Evolutionary conservation across 305 asterid species (phyloP).

Genomic region (Fraxinus paxiana): DNA sequence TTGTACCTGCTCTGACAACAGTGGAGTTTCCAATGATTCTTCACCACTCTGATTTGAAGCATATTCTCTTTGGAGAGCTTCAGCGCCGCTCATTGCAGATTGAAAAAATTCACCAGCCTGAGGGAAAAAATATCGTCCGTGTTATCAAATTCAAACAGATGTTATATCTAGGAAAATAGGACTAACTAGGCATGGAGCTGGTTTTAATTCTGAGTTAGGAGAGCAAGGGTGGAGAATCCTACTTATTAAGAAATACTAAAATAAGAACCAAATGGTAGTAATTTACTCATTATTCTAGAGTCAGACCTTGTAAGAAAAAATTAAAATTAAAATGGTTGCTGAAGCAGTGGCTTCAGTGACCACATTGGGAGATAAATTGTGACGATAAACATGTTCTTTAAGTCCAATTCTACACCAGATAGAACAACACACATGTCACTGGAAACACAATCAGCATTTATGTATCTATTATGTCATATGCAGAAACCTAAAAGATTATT

Average conservation of each 20-base stretch:
- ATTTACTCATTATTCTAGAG: not conserved
- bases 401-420: not conserved
- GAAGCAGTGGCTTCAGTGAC: not conserved
- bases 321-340: not conserved
- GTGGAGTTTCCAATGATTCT: conserved; percentile 87
- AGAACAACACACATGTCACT: not conserved
- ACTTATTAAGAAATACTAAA: not conserved
- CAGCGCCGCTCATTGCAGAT: conserved; percentile 74
- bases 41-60: conserved; percentile 68
- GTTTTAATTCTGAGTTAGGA: not conserved
- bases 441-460: not conserved
- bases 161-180: not conserved
- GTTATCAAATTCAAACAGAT: not conserved
- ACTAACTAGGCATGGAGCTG: not conserved
- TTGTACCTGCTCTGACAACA: conserved; percentile 67
- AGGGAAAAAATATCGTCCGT: conserved; percentile 15
- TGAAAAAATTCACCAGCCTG: conserved; percentile 91
- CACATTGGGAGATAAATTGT: not conserved
- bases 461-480: not conserved
- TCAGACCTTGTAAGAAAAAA: not conserved
- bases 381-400: not conserved
- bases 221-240: not conserved
- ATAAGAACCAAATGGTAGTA: not conserved
- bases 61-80: conserved; percentile 66
- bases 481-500: not conserved